Evolutionary conservation across 2,329 filamentous ascomycete genomes (phyloP).

Genomic region (Aspergillus felis): DNA sequence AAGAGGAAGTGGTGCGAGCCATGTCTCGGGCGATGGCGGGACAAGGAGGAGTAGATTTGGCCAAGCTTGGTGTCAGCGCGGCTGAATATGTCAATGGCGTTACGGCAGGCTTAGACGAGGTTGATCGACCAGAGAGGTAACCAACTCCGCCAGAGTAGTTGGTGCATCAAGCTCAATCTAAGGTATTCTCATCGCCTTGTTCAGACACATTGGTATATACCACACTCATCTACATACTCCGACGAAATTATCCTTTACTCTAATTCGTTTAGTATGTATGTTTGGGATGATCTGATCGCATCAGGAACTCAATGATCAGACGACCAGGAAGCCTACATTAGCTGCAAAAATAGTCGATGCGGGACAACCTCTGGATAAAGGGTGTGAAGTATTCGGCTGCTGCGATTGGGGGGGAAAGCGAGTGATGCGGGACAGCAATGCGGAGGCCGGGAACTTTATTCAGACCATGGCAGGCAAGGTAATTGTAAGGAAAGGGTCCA

Average conservation of each 20-base stretch:
- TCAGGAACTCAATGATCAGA: conserved; percentile 1
- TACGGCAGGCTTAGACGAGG: conserved; percentile 34
- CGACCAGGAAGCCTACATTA: neutral
- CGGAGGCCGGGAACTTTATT: neutral
- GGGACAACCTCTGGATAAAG: neutral
- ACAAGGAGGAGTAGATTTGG: conserved; percentile 41
- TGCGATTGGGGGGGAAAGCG: conserved; percentile 7
- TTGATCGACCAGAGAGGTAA: conserved; percentile 2
- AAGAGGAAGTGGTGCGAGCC: conserved; percentile 57
- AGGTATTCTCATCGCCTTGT: neutral
- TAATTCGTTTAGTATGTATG: neutral
- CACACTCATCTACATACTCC: neutral
- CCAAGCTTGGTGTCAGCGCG: conserved; percentile 39
- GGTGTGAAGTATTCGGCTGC: conserved; percentile 6
- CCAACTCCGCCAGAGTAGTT: neutral
- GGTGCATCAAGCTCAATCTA: neutral
- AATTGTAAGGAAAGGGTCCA: neutral
- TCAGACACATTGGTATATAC: too few relatives aligned
- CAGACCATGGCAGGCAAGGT: neutral
- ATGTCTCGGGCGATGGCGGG: conserved; percentile 78
- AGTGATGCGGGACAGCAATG: neutral
- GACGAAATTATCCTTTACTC: neutral
- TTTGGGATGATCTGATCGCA: neutral
- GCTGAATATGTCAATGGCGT: conserved; percentile 42
- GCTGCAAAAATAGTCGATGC: neutral